Conservation (phyloP, 2,329 filamentous ascomycete species). For the Dothideomycetes sp. region DNA sequence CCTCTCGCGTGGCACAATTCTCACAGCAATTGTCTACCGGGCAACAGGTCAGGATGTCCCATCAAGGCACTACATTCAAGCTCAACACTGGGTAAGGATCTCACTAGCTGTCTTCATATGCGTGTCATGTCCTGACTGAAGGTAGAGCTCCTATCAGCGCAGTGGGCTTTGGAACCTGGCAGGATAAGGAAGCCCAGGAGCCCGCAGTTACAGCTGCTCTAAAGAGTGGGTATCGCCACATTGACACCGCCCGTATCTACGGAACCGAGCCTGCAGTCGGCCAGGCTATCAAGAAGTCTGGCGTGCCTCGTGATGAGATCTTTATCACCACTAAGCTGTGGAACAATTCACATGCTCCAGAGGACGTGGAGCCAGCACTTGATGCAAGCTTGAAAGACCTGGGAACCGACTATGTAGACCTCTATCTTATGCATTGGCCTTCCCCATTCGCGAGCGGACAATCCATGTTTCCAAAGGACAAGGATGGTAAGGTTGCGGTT, state of each 20-base stretch:
- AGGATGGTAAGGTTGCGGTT: conserved; percentile 29
- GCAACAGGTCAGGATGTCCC: conserved; percentile 12
- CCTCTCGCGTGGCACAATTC: conserved; percentile 13
- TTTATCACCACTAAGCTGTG: conserved; percentile 59
- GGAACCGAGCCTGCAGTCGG: conserved; percentile 57
- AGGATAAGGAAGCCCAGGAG: conserved; percentile 40
- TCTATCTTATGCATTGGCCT: conserved; percentile 61
- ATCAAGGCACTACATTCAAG: conserved; percentile 13
- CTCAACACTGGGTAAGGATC: conserved; percentile 37
- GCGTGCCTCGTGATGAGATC: conserved; percentile 52
- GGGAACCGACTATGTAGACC: conserved; percentile 55
- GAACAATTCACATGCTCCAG: conserved; percentile 49
- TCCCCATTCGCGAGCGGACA: conserved; percentile 42
- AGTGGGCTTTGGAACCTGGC: conserved; percentile 45
- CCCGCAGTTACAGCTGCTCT: conserved; percentile 35
- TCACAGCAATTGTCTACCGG: conserved; percentile 15
- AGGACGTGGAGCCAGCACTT: conserved; percentile 48
- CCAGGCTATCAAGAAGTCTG: conserved; percentile 50
- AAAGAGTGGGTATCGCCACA: conserved; percentile 43
- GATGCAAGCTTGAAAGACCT: conserved; percentile 51
- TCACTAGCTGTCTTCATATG: conserved; percentile 20
- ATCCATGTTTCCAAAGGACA: conserved; percentile 34
- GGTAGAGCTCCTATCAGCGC: conserved; percentile 17
- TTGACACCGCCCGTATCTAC: conserved; percentile 28
- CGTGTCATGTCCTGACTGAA: not conserved